Base-by-base conservation (phyloP, 768 basidiomycete species). In the Chalciporus piperatus region DNA sequence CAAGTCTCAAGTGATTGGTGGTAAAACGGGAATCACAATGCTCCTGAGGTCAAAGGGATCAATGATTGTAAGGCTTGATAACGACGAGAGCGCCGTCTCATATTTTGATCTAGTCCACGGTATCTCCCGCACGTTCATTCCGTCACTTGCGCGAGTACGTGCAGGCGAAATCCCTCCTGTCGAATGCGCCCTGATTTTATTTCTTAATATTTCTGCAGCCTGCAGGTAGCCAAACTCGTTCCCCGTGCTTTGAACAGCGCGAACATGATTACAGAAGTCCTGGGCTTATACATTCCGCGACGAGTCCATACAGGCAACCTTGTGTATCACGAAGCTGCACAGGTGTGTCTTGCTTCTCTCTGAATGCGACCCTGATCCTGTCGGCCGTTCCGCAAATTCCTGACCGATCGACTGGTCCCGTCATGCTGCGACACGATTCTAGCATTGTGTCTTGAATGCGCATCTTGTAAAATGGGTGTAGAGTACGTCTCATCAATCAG, bases 41-140 rank as follows among this genome's bases (percentile, higher is more conserved):
- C 57, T 47, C 50, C 54, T 47, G 33, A 46, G 48, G 45, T 56
- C 48, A 48, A 58, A 49, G 54, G 38, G 48, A 49, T 57, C 55
- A 55, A 56, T 55, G 52, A 45, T 50, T 42, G n/a, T 48, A 20
- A 63, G 66, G 60, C 54, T 65, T 58, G 59, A 68, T 62, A 47
- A 68, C 52, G 49, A 71, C 57, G 60, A 71, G 68, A 55, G 66
- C 57, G 48, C 42, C 40, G 50, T 55, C 48, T 73, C 74, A 51
- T 72, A 71, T 40, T 70, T 76, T 40, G 77, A 80, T 60, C 74
- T 68, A 55, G 72, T 72, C 49, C 74, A 76, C 61, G 78, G 76
- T 40, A 71, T 70, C 49, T 70, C 65, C 35, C 68, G 68, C 46
- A 49, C 48, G 30, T 58, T 65, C 43, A 51, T 70, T 14, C 60